These are phyloP conservation scores for Lasiodiplodia gonubiensis DNA, from an alignment of 2,329 filamentous ascomycete genomes.

Conservation along the genomic window DNA sequence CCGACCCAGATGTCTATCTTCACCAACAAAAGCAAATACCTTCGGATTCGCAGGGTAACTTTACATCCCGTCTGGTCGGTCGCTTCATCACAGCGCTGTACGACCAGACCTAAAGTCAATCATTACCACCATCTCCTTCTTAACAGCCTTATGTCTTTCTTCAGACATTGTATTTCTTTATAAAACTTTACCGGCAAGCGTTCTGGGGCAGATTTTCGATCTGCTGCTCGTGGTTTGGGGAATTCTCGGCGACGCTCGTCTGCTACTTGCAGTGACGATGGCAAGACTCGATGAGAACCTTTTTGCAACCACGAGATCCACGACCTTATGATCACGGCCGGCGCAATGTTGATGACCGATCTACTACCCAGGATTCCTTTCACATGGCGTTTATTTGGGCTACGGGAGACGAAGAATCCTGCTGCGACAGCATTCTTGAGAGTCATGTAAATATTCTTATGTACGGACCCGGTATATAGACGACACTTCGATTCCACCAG, in stretches of 20 bases:
- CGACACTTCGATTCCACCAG: conserved; percentile 12
- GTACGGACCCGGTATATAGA: conserved; percentile 25
- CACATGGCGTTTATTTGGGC: conserved; percentile 9
- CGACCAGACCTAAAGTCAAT: conserved; percentile 22
- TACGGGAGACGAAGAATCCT: conserved; percentile 17
- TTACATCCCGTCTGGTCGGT: conserved; percentile 25
- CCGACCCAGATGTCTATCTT: conserved; percentile 19
- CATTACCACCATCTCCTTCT: conserved; percentile 3
- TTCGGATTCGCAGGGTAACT: conserved; percentile 26
- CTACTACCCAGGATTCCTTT: conserved; percentile 24
- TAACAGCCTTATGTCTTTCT: conserved; percentile 11
- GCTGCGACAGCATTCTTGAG: conserved; percentile 11
- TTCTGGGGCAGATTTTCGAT: neutral
- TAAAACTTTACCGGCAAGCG: conserved; percentile 11
- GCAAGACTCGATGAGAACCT: conserved; percentile 17
- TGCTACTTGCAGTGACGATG: conserved; percentile 9
- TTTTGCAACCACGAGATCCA: conserved; percentile 17
- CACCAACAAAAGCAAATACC: conserved; percentile 26
- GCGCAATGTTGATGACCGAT: conserved; percentile 23
- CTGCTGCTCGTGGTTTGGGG: conserved; percentile 19
- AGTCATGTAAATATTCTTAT: conserved; percentile 26
- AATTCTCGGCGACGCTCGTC: conserved; percentile 15
- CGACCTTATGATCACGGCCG: conserved; percentile 26
- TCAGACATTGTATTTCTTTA: conserved; percentile 25
- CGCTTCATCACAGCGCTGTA: conserved; percentile 24